Conservation (phyloP, 164 flowering plant species). For the Cinnamomum micranthum region DNA sequence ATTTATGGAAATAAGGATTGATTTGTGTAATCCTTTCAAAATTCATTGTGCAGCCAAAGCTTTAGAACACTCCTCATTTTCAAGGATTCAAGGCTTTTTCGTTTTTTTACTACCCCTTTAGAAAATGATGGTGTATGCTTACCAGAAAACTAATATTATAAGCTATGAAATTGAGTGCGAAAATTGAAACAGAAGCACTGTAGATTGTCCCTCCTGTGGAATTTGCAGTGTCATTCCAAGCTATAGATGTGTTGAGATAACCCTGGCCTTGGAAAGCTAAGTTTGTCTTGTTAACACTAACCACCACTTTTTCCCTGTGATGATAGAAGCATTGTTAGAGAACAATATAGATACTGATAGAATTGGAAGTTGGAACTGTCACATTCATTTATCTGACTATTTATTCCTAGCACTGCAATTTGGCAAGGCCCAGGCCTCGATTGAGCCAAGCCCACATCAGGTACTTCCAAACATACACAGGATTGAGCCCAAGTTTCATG, state of each 20-base stretch:
- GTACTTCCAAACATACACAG: background rate
- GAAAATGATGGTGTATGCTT: background rate
- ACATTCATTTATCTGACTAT: background rate
- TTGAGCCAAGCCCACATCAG: background rate
- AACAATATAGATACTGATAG: no score
- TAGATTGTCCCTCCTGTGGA: constrained; percentile 68
- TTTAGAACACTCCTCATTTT: background rate
- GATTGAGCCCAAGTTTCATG: background rate
- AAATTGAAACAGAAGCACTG: constrained; percentile 57
- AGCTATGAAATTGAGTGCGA: constrained; percentile 59
- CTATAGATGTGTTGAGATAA: constrained; percentile 47
- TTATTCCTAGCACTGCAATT: background rate
- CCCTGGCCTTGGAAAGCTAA: constrained; percentile 71
- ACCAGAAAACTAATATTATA: constrained; percentile 82
- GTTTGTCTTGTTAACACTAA: constrained; percentile 56
- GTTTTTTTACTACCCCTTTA: no score
- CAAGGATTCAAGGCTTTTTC: no score
- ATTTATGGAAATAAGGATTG: background rate
- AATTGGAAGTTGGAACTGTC: background rate
- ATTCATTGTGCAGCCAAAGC: background rate
- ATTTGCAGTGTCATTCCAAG: constrained; percentile 86
- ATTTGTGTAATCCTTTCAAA: background rate
- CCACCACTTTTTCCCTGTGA: constrained; percentile 75
- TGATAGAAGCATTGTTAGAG: background rate
- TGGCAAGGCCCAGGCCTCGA: background rate